A percentile compares a stretch with the other conserved stretches of the same genome.
These are phyloP conservation scores for Aspergillus spinulosporus DNA, from an alignment of 2,329 filamentous ascomycete genomes.

Conservation along the genomic window DNA sequence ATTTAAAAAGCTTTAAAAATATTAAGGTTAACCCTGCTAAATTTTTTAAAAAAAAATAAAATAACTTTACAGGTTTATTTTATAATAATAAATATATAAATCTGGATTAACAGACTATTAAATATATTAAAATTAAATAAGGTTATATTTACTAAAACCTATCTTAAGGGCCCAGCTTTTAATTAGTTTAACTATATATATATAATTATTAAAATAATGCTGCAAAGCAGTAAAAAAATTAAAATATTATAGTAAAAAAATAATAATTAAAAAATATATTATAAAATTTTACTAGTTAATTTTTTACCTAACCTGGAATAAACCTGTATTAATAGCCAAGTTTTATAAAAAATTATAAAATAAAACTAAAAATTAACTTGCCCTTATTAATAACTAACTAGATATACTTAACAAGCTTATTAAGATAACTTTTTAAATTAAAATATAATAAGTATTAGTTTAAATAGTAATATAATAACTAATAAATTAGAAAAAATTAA, in stretches of 20 bases:
- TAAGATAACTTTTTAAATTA: neutral
- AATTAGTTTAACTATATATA: neutral
- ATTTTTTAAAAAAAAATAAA: too few species aligned
- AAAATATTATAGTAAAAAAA: neutral
- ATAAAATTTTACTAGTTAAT: neutral
- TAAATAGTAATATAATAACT: neutral
- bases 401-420: neutral
- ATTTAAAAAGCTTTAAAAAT: too few species aligned
- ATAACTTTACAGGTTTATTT: too few species aligned
- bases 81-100: neutral
- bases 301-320: neutral
- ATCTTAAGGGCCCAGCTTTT: neutral
- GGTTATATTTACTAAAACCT: neutral
- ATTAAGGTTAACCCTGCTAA: too few species aligned
- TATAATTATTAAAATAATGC: neutral
- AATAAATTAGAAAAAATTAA: neutral
- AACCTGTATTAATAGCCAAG: too few species aligned
- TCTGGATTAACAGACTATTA: neutral
- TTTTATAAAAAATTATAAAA: neutral
- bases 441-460: neutral
- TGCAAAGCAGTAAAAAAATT: neutral
- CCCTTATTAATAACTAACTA: neutral
- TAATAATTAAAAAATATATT: neutral
- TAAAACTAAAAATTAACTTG: too few species aligned
- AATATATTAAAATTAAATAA: neutral